Percentiles rank a stretch among this genome's conserved stretches.
Evolutionary conservation across 371 early-diverging fungal species (phyloP).

Genomic region (Mortierella sp.): DNA sequence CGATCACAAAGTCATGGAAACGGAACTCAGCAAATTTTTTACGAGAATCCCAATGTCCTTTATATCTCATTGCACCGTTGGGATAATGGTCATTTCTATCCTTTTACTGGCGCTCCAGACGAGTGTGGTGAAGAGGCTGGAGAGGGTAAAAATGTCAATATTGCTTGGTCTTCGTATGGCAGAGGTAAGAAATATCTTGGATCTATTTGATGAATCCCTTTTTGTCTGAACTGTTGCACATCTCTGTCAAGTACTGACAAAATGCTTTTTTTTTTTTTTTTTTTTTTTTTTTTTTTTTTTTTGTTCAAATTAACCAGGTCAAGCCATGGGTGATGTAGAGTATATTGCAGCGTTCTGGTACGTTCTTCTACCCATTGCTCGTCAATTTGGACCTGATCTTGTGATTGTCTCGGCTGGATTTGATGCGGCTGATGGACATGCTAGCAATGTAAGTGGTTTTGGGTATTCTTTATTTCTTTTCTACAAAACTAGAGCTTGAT

Average conservation of each 20-base stretch:
- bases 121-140: slow-evolving; percentile 67
- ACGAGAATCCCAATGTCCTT: slow-evolving; percentile 71
- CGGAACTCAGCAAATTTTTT: slow-evolving; percentile 75
- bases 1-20: slow-evolving; percentile 63
- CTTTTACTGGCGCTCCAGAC: slow-evolving; percentile 65
- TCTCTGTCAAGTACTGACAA: not conserved
- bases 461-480: not conserved
- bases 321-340: slow-evolving; percentile 75
- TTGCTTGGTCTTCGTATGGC: slow-evolving; percentile 67
- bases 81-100: slow-evolving; percentile 72
- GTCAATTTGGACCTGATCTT: slow-evolving; percentile 71
- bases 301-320: slow-evolving; percentile 16
- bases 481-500: not conserved
- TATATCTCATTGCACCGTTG: slow-evolving; percentile 75
- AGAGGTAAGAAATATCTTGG: slow-evolving; percentile 64
- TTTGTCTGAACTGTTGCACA: too few species aligned
- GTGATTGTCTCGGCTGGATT: slow-evolving; percentile 77
- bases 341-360: slow-evolving; percentile 73
- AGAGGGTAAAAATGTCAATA: slow-evolving; percentile 68
- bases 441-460: slow-evolving; percentile 64
- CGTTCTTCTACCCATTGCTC: slow-evolving; percentile 68
- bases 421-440: slow-evolving; percentile 74
- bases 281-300: slow-evolving; percentile 2
- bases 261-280: not conserved
- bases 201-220: too few species aligned